Evolutionary conservation across 495 filamentous ascomycete genomes (phyloP).

Genomic region (Lasiosphaeria ovina): DNA sequence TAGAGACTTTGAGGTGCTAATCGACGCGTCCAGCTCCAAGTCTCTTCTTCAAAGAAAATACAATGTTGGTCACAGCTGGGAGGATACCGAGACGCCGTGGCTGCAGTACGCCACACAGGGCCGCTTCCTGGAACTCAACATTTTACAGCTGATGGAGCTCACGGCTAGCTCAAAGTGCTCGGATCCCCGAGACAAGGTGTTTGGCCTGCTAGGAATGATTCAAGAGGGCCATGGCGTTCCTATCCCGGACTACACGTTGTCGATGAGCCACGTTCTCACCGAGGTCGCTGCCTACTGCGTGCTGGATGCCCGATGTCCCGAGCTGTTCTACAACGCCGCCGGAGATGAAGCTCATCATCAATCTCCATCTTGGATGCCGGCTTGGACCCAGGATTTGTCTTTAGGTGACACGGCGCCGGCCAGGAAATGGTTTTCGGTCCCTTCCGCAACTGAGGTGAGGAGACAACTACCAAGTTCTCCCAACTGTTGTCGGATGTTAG

Average conservation of each 20-base stretch:
- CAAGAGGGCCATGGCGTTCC: background rate
- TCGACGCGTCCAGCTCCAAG: background rate
- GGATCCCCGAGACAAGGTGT: constrained; percentile 11
- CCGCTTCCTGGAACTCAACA: background rate
- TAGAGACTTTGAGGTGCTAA: constrained; percentile 3
- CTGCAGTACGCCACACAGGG: background rate
- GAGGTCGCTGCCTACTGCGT: no score
- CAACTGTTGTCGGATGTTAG: no score
- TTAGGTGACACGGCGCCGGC: no score
- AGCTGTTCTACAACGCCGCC: no score
- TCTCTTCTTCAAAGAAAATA: background rate
- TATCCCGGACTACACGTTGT: background rate
- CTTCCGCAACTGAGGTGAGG: no score
- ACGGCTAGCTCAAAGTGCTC: background rate
- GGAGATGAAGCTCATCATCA: no score
- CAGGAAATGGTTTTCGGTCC: no score
- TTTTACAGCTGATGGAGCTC: background rate
- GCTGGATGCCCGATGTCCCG: no score
- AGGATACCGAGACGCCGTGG: background rate
- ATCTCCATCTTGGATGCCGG: no score
- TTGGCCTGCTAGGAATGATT: background rate
- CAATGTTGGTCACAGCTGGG: background rate
- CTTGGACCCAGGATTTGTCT: no score
- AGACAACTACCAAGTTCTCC: no score
- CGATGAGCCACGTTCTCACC: background rate